phyloP scores from a whole-genome alignment of 257 asterid genomes.

The Solanum rostratum region DNA sequence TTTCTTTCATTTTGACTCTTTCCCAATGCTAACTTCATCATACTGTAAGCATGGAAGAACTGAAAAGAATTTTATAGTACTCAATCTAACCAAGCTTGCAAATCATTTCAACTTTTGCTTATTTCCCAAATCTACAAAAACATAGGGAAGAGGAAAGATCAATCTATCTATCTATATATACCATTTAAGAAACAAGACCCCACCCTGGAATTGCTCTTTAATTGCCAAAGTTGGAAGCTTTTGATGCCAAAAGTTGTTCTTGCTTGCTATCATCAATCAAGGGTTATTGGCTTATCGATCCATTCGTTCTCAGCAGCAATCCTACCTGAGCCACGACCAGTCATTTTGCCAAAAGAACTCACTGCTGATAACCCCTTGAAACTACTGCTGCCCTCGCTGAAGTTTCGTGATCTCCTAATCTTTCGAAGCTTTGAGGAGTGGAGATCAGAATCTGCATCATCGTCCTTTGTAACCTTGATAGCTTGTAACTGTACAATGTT shows the following conservation, averaged over 20 bases:
- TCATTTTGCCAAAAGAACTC: slow-evolving; percentile 68
- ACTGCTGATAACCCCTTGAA: slow-evolving; percentile 70
- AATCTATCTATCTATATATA: slow-evolving; percentile 8
- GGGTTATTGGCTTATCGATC: slow-evolving; percentile 53
- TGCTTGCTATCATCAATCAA: slow-evolving; percentile 23
- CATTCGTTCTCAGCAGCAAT: slow-evolving; percentile 45
- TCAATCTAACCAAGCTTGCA: slow-evolving; percentile 32
- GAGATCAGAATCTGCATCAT: slow-evolving; percentile 27
- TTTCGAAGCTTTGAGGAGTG: slow-evolving; percentile 43
- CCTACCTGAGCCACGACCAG: slow-evolving; percentile 68
- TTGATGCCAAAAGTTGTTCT: not conserved
- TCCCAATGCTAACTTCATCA: not conserved
- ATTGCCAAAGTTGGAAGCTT: slow-evolving; percentile 1
- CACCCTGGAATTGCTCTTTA: not conserved
- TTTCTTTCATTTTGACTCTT: not conserved
- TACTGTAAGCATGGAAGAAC: slow-evolving; percentile 9
- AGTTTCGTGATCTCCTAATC: slow-evolving; percentile 56
- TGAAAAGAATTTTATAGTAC: no score
- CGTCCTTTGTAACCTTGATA: slow-evolving; percentile 39
- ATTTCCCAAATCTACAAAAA: slow-evolving; percentile 24
- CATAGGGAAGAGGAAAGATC: slow-evolving; percentile 2
- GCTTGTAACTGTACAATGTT: slow-evolving; percentile 58
- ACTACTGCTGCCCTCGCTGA: slow-evolving; percentile 91
- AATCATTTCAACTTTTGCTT: slow-evolving; percentile 39
- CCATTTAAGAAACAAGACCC: slow-evolving; percentile 10